A percentile compares a stretch with the other conserved stretches of the same genome.
Conservation (phyloP, 208 protist genomes). For the Leishmania major region DNA sequence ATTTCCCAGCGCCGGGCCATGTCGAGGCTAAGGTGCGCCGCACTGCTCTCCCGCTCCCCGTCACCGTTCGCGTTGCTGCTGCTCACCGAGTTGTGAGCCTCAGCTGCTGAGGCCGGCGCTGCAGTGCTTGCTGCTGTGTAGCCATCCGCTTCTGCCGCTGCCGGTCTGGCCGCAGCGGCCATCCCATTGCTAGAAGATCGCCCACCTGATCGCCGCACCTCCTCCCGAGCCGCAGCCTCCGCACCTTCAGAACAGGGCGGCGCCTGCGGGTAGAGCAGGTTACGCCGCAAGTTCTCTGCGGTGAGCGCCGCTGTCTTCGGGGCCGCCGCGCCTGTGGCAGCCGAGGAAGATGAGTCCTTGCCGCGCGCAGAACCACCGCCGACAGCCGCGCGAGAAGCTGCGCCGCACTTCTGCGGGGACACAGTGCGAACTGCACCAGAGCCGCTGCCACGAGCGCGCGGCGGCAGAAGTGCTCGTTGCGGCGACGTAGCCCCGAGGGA, state of each 20-base stretch:
- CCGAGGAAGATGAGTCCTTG: not conserved
- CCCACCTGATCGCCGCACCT: conserved; percentile 10
- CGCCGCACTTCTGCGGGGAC: conserved; percentile 8
- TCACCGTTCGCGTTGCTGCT: not conserved
- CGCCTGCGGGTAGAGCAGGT: not conserved
- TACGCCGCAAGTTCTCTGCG: conserved; percentile 33
- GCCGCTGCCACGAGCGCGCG: conserved; percentile 1
- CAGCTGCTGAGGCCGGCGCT: not conserved
- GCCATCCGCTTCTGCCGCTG: not conserved
- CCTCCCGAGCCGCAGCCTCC: not conserved
- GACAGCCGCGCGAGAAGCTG: not conserved
- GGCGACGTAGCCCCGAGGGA: not conserved
- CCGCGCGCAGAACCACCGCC: not conserved
- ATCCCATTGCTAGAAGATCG: not conserved
- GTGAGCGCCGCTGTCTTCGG: conserved; percentile 20
- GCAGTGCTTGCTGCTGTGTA: not conserved
- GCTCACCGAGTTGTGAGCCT: not conserved
- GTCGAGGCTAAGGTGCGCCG: conserved; percentile 30
- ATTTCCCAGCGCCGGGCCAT: conserved; percentile 38
- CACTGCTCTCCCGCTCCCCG: conserved; percentile 1
- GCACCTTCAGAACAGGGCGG: not conserved
- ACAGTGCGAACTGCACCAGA: not conserved
- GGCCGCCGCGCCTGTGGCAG: not conserved
- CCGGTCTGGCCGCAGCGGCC: not conserved
- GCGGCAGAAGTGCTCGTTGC: not conserved